Percentiles rank a stretch among this genome's conserved stretches.
These are phyloP conservation scores for Vigna angularis DNA, from an alignment of 306 rosid species.

Conservation along the genomic window DNA sequence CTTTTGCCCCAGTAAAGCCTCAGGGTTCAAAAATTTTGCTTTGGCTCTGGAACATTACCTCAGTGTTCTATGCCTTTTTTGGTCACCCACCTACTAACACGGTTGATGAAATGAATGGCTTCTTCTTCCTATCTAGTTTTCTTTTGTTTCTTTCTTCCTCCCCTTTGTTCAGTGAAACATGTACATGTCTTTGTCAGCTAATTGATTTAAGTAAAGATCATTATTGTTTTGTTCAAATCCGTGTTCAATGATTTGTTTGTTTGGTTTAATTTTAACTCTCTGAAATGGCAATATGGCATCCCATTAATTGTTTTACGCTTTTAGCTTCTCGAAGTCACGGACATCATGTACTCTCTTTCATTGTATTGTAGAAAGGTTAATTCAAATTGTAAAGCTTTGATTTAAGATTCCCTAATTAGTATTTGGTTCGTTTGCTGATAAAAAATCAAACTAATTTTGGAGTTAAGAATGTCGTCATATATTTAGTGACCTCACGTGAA, in stretches of 20 bases:
- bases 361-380: too few relatives aligned
- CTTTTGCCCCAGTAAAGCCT: conserved; percentile 49
- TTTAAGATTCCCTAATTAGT: too few relatives aligned
- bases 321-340: background rate
- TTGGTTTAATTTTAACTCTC: background rate
- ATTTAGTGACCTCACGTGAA: background rate
- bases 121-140: conserved; percentile 14
- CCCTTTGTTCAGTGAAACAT: conserved; percentile 28
- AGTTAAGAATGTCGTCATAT: background rate
- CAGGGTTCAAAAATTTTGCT: conserved; percentile 18
- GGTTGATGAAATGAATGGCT: conserved; percentile 43
- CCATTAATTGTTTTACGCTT: background rate
- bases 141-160: background rate
- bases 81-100: conserved; percentile 46
- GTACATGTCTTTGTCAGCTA: conserved; percentile 54
- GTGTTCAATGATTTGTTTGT: background rate
- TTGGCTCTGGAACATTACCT: conserved; percentile 38
- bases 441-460: background rate
- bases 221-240: conserved; percentile 35
- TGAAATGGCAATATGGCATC: background rate
- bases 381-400: background rate
- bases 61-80: conserved; percentile 38
- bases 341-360: background rate
- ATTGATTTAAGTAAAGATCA: conserved; percentile 39
- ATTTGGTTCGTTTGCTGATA: background rate